These are phyloP conservation scores for Talaromyces sp. DNA, from an alignment of 2,329 filamentous ascomycete genomes.

Conservation along the genomic window DNA sequence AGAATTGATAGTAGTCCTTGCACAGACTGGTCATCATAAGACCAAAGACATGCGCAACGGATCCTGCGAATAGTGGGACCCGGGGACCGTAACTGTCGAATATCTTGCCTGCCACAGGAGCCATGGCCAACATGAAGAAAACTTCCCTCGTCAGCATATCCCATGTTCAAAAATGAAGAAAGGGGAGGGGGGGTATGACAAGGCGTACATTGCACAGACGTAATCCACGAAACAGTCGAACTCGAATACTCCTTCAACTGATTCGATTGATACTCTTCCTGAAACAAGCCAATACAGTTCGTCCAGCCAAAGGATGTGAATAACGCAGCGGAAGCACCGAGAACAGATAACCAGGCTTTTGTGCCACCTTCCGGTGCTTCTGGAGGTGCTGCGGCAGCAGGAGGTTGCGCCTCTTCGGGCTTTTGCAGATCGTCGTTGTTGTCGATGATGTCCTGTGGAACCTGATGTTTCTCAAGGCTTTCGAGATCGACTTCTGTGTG, in stretches of 20 bases:
- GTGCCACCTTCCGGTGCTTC: not conserved
- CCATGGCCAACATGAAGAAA: conserved; percentile 53
- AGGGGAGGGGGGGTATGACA: not conserved
- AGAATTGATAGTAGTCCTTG: conserved; percentile 51
- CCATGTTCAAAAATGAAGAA: not conserved
- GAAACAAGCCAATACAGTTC: conserved; percentile 16
- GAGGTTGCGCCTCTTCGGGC: not conserved
- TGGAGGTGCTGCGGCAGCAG: not conserved
- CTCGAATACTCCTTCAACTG: conserved; percentile 14
- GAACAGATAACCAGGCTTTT: conserved; percentile 12
- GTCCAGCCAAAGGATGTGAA: conserved; percentile 16
- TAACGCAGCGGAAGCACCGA: not conserved
- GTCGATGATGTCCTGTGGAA: not conserved
- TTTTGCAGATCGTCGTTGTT: not conserved
- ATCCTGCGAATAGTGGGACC: conserved; percentile 43
- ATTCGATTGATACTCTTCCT: conserved; percentile 15
- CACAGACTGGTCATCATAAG: conserved; percentile 54
- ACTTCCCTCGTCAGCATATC: conserved; percentile 22
- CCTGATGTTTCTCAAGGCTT: not conserved
- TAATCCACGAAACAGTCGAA: conserved; percentile 16
- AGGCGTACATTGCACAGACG: conserved; percentile 11
- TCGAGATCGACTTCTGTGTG: conserved; percentile 14
- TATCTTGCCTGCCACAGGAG: conserved; percentile 51
- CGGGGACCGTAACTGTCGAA: conserved; percentile 53
- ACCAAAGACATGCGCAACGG: conserved; percentile 48